Percentiles rank a stretch among this genome's conserved stretches.
Conservation (phyloP, 805 yeast species). For the Metschnikowia santaceciliae region DNA sequence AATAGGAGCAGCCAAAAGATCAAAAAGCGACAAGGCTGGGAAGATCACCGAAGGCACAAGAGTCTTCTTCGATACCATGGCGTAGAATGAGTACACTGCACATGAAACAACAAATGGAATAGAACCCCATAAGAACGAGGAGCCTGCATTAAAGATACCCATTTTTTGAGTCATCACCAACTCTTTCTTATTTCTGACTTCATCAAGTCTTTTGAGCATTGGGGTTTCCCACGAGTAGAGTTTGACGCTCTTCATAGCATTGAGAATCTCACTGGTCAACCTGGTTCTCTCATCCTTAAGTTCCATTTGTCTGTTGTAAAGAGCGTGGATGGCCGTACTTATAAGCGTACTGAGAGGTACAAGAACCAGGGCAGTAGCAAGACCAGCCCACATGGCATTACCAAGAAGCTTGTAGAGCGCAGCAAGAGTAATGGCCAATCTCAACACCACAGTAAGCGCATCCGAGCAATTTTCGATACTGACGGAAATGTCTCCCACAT, state of each 20-base stretch:
- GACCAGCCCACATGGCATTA: conserved; percentile 54
- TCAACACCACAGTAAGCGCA: conserved; percentile 44
- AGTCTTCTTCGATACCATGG: conserved; percentile 20
- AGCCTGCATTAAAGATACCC: conserved; percentile 32
- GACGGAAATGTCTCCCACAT: conserved; percentile 55
- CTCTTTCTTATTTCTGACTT: conserved; percentile 57
- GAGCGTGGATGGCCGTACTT: conserved; percentile 39
- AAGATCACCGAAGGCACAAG: conserved; percentile 36
- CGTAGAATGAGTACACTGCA: conserved; percentile 29
- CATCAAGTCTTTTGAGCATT: conserved; percentile 48
- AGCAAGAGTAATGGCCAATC: conserved; percentile 48
- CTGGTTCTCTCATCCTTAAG: conserved; percentile 59
- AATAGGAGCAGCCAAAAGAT: conserved; percentile 34
- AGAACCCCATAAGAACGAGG: conserved; percentile 34
- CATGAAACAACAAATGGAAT: conserved; percentile 36
- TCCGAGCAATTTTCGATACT: conserved; percentile 53
- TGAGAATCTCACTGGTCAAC: conserved; percentile 54
- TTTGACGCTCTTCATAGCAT: conserved; percentile 60
- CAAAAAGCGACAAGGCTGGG: conserved; percentile 39
- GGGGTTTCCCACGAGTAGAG: conserved; percentile 70
- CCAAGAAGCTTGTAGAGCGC: conserved; percentile 58
- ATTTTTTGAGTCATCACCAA: conserved; percentile 47
- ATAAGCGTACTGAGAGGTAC: conserved; percentile 54
- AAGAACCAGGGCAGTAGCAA: conserved; percentile 49
- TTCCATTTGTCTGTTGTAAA: conserved; percentile 56